Percentiles rank a stretch among this genome's conserved stretches.
These are phyloP conservation scores for Fusarium tupiense DNA, from an alignment of 2,329 filamentous ascomycete genomes.

Conservation along the genomic window DNA sequence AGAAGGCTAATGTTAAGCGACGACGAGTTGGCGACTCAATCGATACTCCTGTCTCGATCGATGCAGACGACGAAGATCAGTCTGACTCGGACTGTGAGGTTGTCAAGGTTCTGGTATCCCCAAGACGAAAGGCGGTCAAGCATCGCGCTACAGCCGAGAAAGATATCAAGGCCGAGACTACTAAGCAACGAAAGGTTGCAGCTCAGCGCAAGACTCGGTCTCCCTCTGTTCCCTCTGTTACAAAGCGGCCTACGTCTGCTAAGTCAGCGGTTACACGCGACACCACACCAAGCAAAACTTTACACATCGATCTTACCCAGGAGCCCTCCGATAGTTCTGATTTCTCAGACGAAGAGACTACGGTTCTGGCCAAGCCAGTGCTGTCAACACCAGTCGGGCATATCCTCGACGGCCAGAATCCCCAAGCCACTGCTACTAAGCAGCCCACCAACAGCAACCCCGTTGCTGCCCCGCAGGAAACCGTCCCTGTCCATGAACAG, in stretches of 20 bases:
- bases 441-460: background rate
- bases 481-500: background rate
- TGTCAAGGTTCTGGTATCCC: background rate
- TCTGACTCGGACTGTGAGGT: slow-evolving; percentile 14
- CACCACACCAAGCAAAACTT: background rate
- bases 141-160: background rate
- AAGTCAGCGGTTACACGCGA: background rate
- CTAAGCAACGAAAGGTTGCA: background rate
- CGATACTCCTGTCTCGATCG: background rate
- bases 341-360: slow-evolving; percentile 9
- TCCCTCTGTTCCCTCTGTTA: background rate
- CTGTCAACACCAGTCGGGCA: background rate
- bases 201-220: background rate
- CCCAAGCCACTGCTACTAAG: background rate
- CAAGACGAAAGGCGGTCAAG: background rate
- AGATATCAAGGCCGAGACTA: slow-evolving; percentile 4
- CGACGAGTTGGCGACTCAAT: slow-evolving; percentile 3
- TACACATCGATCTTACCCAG: slow-evolving; percentile 21
- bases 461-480: background rate
- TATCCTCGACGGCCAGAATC: background rate
- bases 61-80: background rate
- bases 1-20: slow-evolving; percentile 20
- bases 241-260: background rate
- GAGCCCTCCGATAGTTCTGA: slow-evolving; percentile 21
- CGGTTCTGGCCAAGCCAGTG: background rate